phyloP scores from a whole-genome alignment of 2,329 filamentous ascomycete genomes.

The Macroventuria anomochaeta region DNA sequence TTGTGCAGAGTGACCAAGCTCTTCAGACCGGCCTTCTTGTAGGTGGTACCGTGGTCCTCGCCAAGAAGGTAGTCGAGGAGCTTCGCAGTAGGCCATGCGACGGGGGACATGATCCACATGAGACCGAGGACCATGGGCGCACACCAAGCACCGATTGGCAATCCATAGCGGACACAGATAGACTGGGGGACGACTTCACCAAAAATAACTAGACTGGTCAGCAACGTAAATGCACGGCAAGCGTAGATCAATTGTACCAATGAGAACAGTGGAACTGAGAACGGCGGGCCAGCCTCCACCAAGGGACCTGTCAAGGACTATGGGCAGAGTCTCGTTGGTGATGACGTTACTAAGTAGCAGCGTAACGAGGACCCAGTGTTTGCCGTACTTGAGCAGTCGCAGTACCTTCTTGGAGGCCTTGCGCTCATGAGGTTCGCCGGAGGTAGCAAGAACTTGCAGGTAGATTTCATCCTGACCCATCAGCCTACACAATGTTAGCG shows the following conservation, averaged over 20 bases:
- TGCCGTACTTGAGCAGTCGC: slow-evolving; percentile 80
- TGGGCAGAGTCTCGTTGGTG: slow-evolving; percentile 90
- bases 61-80: slow-evolving; percentile 91
- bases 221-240: not conserved
- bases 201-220: slow-evolving; percentile 77
- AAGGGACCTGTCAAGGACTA: slow-evolving; percentile 90
- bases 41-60: slow-evolving; percentile 93
- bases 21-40: slow-evolving; percentile 98
- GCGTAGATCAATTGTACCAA: slow-evolving; percentile 67
- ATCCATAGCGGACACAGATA: slow-evolving; percentile 91
- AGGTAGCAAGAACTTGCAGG: slow-evolving; percentile 89
- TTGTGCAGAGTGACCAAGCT: slow-evolving; percentile 95
- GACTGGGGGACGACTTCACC: slow-evolving; percentile 96
- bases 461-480: slow-evolving; percentile 93
- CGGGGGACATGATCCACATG: slow-evolving; percentile 90
- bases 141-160: slow-evolving; percentile 95
- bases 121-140: slow-evolving; percentile 82
- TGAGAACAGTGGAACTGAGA: slow-evolving; percentile 88
- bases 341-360: slow-evolving; percentile 95
- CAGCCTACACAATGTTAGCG: slow-evolving; percentile 52
- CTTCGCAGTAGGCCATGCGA: slow-evolving; percentile 95
- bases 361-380: slow-evolving; percentile 98
- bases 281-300: slow-evolving; percentile 95
- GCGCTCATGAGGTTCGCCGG: slow-evolving; percentile 82
- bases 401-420: slow-evolving; percentile 85